Conservation (phyloP, 2,329 filamentous ascomycete genomes). For the Beauveria caledonica region DNA sequence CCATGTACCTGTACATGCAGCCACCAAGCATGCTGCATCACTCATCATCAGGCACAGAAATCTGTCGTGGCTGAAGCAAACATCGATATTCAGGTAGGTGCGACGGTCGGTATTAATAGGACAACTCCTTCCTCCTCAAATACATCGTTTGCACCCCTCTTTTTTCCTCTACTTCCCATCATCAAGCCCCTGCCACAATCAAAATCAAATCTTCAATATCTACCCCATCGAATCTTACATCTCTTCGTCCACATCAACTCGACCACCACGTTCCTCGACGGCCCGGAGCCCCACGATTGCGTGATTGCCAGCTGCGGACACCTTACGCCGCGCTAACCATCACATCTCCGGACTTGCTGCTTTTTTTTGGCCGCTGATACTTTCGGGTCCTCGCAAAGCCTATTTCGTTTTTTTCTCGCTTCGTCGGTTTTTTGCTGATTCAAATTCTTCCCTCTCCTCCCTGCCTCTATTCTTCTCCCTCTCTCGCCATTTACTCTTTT, state of each 20-base stretch:
- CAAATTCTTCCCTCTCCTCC: neutral
- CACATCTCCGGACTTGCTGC: conserved; percentile 10
- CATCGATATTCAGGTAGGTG: conserved; percentile 3
- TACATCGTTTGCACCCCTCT: neutral
- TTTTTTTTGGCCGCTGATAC: conserved; percentile 11
- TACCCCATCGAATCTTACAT: neutral
- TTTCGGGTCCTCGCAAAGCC: conserved; percentile 9
- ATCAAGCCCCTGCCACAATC: neutral
- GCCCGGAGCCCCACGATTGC: conserved; percentile 24
- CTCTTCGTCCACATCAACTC: neutral
- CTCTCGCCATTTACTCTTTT: conserved; percentile 1
- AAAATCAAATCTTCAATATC: neutral
- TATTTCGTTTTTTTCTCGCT: conserved; percentile 7
- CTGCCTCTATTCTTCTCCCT: neutral
- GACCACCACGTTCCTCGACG: conserved; percentile 12
- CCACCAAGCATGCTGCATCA: neutral
- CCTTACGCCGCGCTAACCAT: neutral
- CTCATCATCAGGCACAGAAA: neutral
- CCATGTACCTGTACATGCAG: neutral
- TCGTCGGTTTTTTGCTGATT: neutral
- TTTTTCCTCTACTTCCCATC: neutral
- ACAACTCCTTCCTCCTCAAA: neutral
- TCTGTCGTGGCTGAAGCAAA: neutral
- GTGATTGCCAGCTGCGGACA: conserved; percentile 17
- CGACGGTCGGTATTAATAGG: neutral